Evolutionary conservation across 352 stramenopile genomes (phyloP).

Genomic region (Phytophthora hybrid): DNA sequence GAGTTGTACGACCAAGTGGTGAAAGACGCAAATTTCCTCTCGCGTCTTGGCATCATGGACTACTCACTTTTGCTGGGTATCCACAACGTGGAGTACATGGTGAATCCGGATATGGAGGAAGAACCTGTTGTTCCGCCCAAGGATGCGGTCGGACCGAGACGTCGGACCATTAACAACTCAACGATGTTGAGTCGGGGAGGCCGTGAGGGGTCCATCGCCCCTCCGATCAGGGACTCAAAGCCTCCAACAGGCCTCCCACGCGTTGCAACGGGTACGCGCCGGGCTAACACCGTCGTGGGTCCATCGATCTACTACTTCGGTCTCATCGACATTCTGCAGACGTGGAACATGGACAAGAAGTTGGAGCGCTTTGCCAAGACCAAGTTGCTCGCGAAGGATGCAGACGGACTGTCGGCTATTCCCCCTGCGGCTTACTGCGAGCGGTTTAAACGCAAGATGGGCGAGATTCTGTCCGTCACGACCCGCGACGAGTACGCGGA

Average conservation of each 20-base stretch:
- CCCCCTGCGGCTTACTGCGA: constrained; percentile 87
- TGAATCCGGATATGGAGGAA: constrained; percentile 79
- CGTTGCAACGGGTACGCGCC: constrained; percentile 72
- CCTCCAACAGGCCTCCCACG: constrained; percentile 52
- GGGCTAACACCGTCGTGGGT: constrained; percentile 88
- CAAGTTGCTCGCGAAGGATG: constrained; percentile 80
- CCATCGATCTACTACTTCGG: constrained; percentile 91
- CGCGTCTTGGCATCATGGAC: constrained; percentile 91
- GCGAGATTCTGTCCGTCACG: constrained; percentile 81
- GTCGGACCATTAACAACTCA: constrained; percentile 48
- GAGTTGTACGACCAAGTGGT: constrained; percentile 87
- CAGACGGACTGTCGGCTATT: constrained; percentile 82
- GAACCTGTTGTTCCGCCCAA: constrained; percentile 44
- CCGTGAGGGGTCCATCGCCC: constrained; percentile 32
- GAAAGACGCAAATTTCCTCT: constrained; percentile 90
- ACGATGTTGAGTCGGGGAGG: constrained; percentile 48
- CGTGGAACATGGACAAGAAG: constrained; percentile 93
- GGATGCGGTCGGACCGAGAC: constrained; percentile 39
- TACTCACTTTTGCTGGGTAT: constrained; percentile 92
- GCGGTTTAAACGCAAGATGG: constrained; percentile 90
- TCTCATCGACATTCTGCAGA: constrained; percentile 90
- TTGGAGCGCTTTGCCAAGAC: constrained; percentile 91
- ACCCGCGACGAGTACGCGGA: constrained; percentile 73
- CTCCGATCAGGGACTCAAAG: constrained; percentile 44
- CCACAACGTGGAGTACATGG: constrained; percentile 90